These are phyloP conservation scores for Lanmaoa rubissima DNA, from an alignment of 768 basidiomycete species.

Conservation along the genomic window DNA sequence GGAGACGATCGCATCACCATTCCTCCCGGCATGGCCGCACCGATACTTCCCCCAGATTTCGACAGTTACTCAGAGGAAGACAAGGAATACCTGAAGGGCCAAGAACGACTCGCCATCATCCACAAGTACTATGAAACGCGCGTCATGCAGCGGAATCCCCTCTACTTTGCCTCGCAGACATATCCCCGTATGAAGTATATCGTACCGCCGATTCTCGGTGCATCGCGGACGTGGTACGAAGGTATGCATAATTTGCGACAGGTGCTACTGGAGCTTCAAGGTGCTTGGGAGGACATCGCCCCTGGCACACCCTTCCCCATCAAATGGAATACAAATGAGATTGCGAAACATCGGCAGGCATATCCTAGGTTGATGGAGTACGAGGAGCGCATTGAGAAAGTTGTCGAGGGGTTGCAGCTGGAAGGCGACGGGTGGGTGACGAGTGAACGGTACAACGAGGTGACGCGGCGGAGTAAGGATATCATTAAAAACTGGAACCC, in stretches of 20 bases:
- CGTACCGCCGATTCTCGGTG: neutral
- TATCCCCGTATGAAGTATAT: neutral
- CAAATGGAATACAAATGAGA: neutral
- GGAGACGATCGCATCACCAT: constrained; percentile 5
- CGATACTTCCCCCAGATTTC: neutral
- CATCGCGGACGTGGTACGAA: constrained; percentile 7
- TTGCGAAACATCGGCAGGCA: neutral
- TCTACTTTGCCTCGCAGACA: neutral
- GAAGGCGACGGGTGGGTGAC: constrained; percentile 1
- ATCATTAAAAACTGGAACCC: neutral
- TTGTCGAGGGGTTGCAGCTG: neutral
- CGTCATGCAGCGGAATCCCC: neutral
- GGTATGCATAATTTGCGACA: constrained; percentile 1
- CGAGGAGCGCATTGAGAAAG: neutral
- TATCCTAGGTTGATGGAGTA: neutral
- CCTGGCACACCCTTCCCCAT: neutral
- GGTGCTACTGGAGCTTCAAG: neutral
- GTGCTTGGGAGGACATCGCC: neutral
- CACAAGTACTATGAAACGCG: constrained; percentile 6
- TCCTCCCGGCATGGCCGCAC: neutral
- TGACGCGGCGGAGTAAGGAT: neutral
- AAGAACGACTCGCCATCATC: constrained; percentile 2
- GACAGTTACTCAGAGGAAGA: neutral
- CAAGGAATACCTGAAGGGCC: neutral
- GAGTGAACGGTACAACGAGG: neutral